phyloP scores from a whole-genome alignment of 2,329 filamentous ascomycete species.

The Ceratocystiopsis brevicomis region DNA sequence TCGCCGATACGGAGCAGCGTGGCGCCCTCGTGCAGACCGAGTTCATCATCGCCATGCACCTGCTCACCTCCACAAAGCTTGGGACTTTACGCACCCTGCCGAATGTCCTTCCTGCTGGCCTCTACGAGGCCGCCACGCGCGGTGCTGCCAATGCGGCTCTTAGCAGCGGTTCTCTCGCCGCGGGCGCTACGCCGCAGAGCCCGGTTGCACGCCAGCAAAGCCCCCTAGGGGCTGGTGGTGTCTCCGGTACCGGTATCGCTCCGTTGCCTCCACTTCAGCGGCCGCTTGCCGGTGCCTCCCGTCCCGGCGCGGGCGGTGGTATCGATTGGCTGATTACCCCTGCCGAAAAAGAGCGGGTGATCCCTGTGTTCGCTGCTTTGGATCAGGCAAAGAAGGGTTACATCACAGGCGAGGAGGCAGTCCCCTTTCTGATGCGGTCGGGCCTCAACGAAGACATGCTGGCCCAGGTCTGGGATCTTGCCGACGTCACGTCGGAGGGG shows the following conservation, averaged over 20 bases:
- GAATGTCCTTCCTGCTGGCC: constrained; percentile 56
- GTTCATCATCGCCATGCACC: constrained; percentile 96
- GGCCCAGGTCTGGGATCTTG: constrained; percentile 92
- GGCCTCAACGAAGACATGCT: constrained; percentile 73
- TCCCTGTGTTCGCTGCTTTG: constrained; percentile 65
- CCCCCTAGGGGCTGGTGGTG: constrained; percentile 17
- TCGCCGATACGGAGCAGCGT: constrained; percentile 84
- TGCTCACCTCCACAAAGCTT: constrained; percentile 79
- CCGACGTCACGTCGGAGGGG: constrained; percentile 82
- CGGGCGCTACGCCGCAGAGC: constrained; percentile 11
- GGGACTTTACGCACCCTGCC: constrained; percentile 65
- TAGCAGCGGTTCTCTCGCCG: not conserved
- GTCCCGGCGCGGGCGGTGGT: constrained; percentile 4
- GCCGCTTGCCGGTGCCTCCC: constrained; percentile 28
- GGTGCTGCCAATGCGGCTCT: constrained; percentile 19
- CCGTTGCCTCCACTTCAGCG: constrained; percentile 31
- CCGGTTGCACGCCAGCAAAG: constrained; percentile 28
- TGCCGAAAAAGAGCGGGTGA: constrained; percentile 72
- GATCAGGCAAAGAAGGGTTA: constrained; percentile 66
- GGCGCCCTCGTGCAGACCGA: constrained; percentile 74
- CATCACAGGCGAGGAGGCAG: constrained; percentile 87
- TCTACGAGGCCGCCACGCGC: constrained; percentile 80
- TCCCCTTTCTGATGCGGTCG: constrained; percentile 84
- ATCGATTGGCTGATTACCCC: constrained; percentile 67
- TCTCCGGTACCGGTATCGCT: constrained; percentile 15